Percentiles rank a stretch among this genome's conserved stretches.
Conservation (phyloP, 768 basidiomycete genomes). For the Phanerochaete carnosa region DNA sequence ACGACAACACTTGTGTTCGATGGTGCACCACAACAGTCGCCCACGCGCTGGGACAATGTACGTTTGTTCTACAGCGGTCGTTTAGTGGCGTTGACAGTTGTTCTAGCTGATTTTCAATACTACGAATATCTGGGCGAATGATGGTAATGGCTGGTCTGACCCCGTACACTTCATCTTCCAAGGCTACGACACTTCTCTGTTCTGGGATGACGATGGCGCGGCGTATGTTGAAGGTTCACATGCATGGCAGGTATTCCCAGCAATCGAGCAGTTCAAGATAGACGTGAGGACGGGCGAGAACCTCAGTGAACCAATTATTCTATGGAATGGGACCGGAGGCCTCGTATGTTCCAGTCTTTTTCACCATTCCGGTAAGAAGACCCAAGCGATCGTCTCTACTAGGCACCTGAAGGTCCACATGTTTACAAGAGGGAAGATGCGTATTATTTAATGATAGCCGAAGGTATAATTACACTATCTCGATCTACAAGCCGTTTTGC, state of each 20-base stretch:
- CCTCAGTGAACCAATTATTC: slow-evolving; percentile 11
- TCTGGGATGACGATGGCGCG: slow-evolving; percentile 19
- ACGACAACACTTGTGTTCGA: slow-evolving; percentile 17
- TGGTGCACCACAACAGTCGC: slow-evolving; percentile 5
- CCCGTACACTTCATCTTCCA: slow-evolving; percentile 18
- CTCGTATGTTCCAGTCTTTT: neutral
- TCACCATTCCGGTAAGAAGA: neutral
- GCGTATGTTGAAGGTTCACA: slow-evolving; percentile 17
- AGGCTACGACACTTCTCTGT: slow-evolving; percentile 20
- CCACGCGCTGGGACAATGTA: slow-evolving; percentile 19
- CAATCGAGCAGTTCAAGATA: neutral
- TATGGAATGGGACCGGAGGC: slow-evolving; percentile 11
- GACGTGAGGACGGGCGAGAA: slow-evolving; percentile 4
- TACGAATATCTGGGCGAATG: slow-evolving; percentile 7
- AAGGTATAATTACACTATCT: neutral
- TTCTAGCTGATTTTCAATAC: slow-evolving; percentile 9
- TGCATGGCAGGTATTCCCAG: slow-evolving; percentile 12
- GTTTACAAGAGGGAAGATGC: slow-evolving; percentile 3
- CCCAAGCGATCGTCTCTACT: neutral
- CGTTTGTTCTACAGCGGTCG: neutral
- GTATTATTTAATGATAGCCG: slow-evolving; percentile 10
- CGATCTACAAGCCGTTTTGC: too few species aligned
- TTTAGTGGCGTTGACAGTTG: neutral
- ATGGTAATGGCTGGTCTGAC: slow-evolving; percentile 17
- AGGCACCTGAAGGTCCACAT: slow-evolving; percentile 11